Percentiles rank a stretch among this genome's conserved stretches.
phyloP scores from a whole-genome alignment of 345 rosid species.

The Eucalyptus rudis region DNA sequence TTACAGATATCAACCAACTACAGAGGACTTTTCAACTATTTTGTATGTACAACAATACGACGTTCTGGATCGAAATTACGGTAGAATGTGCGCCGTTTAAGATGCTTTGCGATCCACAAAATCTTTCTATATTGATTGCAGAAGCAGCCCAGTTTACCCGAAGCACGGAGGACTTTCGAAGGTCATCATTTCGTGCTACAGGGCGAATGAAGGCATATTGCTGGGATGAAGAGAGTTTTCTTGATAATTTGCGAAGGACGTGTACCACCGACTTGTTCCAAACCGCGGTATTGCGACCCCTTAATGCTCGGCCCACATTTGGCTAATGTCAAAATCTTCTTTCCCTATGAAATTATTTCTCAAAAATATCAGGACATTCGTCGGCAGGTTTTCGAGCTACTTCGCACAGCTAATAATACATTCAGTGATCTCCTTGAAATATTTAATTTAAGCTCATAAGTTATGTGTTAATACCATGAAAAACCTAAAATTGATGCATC shows the following conservation, averaged over 20 bases:
- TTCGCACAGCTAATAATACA: neutral
- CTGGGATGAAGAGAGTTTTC: neutral
- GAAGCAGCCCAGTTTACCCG: neutral
- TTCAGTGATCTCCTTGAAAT: neutral
- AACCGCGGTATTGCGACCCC: neutral
- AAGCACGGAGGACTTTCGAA: neutral
- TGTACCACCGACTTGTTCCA: neutral
- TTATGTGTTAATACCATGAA: accelerated
- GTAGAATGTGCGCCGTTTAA: neutral
- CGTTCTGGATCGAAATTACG: neutral
- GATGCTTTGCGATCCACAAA: neutral
- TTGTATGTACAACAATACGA: neutral
- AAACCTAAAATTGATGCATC: accelerated
- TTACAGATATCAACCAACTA: neutral
- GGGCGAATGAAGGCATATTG: neutral
- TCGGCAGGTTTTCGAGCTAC: neutral
- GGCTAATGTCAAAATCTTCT: neutral
- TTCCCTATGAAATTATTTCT: neutral
- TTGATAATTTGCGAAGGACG: neutral
- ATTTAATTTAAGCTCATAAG: neutral
- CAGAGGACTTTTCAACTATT: neutral
- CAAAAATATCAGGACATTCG: neutral
- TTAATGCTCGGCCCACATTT: neutral
- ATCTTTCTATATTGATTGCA: neutral
- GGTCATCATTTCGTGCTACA: neutral